A percentile compares a stretch with the other conserved stretches of the same genome.
These are phyloP conservation scores for Diphasiastrum complanatum DNA, from an alignment of 83 land plant genomes.

Conservation along the genomic window DNA sequence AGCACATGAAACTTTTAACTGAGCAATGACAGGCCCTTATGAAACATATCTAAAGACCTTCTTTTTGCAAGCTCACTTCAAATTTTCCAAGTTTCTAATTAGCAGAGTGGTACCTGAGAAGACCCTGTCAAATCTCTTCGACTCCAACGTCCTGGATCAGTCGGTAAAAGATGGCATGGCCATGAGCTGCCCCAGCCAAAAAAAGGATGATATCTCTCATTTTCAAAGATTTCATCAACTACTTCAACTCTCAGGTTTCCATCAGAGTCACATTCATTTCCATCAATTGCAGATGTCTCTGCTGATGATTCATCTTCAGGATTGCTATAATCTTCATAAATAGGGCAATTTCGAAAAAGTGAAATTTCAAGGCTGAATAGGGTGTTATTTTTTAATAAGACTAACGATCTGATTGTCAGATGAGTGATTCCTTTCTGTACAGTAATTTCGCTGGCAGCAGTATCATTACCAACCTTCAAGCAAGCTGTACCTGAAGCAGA, in stretches of 20 bases:
- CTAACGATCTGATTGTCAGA: slow-evolving; percentile 69
- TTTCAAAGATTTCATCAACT: slow-evolving; percentile 62
- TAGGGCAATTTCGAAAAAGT: too few species aligned
- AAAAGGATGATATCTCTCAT: slow-evolving; percentile 35
- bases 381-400: slow-evolving; percentile 59
- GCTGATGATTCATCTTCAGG: slow-evolving; percentile 12
- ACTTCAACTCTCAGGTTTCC: not conserved
- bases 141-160: slow-evolving; percentile 47
- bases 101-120: slow-evolving; percentile 42
- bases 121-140: slow-evolving; percentile 27
- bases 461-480: slow-evolving; percentile 67
- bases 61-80: too few species aligned
- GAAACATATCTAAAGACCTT: too few species aligned
- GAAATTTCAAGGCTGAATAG: slow-evolving; percentile 49
- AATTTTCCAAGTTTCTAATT: too few species aligned
- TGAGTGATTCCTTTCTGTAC: slow-evolving; percentile 59
- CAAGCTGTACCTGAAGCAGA: slow-evolving; percentile 74
- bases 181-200: slow-evolving; percentile 44
- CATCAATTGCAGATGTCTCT: too few species aligned
- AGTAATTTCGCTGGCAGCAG: slow-evolving; percentile 70
- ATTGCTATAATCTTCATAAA: not conserved
- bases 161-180: slow-evolving; percentile 38
- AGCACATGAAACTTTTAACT: too few species aligned
- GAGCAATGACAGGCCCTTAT: too few species aligned
- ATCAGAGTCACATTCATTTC: too few species aligned